Evolutionary conservation across 495 filamentous ascomycete species (phyloP), one percentile per base, ranked within the genome.

Genomic region (Aspergillus panamensis): DNA sequence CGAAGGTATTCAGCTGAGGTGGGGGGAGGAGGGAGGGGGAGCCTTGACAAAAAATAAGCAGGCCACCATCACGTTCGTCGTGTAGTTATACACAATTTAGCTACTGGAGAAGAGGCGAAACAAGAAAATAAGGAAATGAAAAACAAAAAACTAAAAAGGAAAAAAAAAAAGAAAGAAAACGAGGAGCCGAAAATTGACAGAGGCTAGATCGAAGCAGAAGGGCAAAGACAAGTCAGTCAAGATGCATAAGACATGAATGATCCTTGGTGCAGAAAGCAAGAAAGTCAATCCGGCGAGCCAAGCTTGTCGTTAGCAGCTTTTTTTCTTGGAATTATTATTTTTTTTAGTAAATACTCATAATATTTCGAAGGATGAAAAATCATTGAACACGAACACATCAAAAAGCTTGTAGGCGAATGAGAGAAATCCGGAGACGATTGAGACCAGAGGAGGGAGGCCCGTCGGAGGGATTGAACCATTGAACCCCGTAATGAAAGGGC

Each of bases 41-140:
- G 53, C 13, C 42, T 48, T 43, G 32, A 57, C 45, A 51, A 32
- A 45, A 47, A 58, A 58, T 58, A 58, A 58, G 56, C 56, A 58
- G 40, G 56, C 39, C 56, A 32, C 48, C 56, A 58, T 58, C 56
- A 29, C 56, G 42, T 20, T 52, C 39, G 33, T 29, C 32, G 56
- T 58, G 56, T 42, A 58, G 56, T 49, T 58, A 58, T 58, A 33
- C 56, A 58, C 20, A 48, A 45, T 47, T 19, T 51, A 49, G 50
- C 56, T 58, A 58, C 47, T 30, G 56, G 48, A 45, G 56, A 58
- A 42, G 37, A 32, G 50, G 35, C 25, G n/a, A 47, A 51, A 51
- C 14, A n/a, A 32, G 29, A 33, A 42, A 58, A 51, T 7, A 32
- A 53, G 48, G 50, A 53, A 58, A 61, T 20, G 33, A 59, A 31